Base-by-base conservation (phyloP, 768 basidiomycete genomes). In the Russula lepida region DNA sequence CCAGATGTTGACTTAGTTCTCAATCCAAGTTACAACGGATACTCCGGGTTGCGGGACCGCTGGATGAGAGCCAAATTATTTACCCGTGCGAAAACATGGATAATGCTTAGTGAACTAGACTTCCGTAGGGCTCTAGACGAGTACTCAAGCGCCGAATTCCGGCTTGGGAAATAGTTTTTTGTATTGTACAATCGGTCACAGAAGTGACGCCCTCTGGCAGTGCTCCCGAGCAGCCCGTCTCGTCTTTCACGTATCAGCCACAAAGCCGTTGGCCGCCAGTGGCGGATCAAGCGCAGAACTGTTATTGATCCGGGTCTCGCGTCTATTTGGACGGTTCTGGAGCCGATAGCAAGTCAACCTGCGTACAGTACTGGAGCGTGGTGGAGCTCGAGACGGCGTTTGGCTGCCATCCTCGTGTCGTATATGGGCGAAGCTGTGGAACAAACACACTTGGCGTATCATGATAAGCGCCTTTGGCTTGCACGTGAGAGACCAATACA, bases 121-220 rank as follows among this genome's bases (percentile, higher is more conserved):
- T 88, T 92, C 66, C 73, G 88, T 65, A 76, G 77, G 25, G 90
- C 89, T 11, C 69, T 92, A 62, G 88, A 92, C 69, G 81, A 86
- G 69, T 92, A 82, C 72, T 78, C 85, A 11, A 71, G 73, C 9
- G 88, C 88, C 6, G 85, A 92, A 73, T 87, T 90, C 78, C 83
- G 89, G 33, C 79, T 89, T 51, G 90, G 90, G 43, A 89, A 83
- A 58, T 54, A 56, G 32, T 21, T 44, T 30, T 33, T 47, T 52
- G 49, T 52, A 50, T n/a, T n/a, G n/a, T n/a, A n/a, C n/a, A n/a
- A n/a, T n/a, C n/a, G n/a, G n/a, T 53, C 52, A 54, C 35, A 37
- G 28, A 27, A 30, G 46, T 28, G 23, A 39, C 7, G 32, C n/a
- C 19, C 15, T 15, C 13, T 43, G 41, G 32, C 15, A 13, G 28